These are phyloP conservation scores for Byssothecium circinans DNA, from an alignment of 2,329 filamentous ascomycete genomes.

Conservation along the genomic window DNA sequence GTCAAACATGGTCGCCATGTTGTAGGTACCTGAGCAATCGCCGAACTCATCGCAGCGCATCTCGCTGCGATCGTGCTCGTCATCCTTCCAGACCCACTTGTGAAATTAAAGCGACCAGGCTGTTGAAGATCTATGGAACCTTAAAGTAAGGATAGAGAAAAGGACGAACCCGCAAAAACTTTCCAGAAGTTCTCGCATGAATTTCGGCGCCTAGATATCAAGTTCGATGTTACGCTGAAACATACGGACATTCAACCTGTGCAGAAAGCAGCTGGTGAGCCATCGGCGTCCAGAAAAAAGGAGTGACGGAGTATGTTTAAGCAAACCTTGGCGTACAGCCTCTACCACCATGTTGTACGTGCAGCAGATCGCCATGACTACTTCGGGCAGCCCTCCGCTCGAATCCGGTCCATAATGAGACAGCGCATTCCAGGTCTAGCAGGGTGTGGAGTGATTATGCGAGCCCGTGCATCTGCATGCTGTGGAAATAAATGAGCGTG, in stretches of 20 bases:
- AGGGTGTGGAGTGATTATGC: no score
- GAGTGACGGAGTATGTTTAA: background rate
- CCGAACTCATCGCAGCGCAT: slow-evolving; percentile 36
- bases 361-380: background rate
- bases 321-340: background rate
- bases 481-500: no score
- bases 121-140: background rate
- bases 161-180: background rate
- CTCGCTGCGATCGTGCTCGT: slow-evolving; percentile 36
- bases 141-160: background rate
- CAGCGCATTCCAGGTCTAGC: no score
- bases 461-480: no score
- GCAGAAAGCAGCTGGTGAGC: background rate
- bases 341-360: background rate
- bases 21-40: slow-evolving; percentile 32
- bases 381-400: background rate
- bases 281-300: background rate
- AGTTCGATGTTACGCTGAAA: background rate
- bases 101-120: background rate
- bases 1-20: slow-evolving; percentile 2
- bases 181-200: background rate
- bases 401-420: background rate
- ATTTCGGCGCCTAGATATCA: background rate
- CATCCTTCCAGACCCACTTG: slow-evolving; percentile 16
- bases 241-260: background rate